Base-by-base conservation (phyloP, 495 filamentous ascomycete genomes). In the Aspergillus saccharolyticus region DNA sequence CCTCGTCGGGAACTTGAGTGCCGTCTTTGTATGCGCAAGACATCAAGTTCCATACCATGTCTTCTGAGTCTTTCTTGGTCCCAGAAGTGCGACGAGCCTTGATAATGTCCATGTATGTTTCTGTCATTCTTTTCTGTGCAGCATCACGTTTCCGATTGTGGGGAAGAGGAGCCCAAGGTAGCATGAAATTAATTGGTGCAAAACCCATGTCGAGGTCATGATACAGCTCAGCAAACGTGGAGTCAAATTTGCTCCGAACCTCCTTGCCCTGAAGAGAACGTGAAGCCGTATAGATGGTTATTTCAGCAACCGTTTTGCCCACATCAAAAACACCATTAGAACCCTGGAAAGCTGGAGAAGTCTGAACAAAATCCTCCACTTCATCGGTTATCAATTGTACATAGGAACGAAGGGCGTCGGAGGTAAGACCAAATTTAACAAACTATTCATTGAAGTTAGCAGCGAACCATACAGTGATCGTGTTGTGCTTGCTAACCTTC, bases 1-100 rank as follows among this genome's bases (percentile, higher is more conserved):
- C 82, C 58, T 77, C 67, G 58, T 87, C 82, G 0, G 83, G 82
- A n/a, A 85, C 65, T 4, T 75, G 76, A 18, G 70, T 81, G 54
- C 84, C 84, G 58, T 85, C 75, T 66, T 86, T 87, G 70, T 87
- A 87, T 16, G 66, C 73, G 69, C 77, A 83, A 30, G 73, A 74
- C 84, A 86, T 87, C 45, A 87, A 70, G 60, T 85, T 85, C 83
- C 83, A 86, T 55, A 86, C 83, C 84, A 87, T 87, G 59, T 86
- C 83, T 60, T 84, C 77, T 3, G 76, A 77, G 44, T 81, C 76
- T 60, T 76, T 76, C 64, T 80, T 66, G n/a, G 60, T 74, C 47
- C 72, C 74, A n/a, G 69, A 62, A 54, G 69, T 66, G 24, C 79
- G 74, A 50, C 84, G 76, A 59, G 78, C 69, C 49, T 75, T 67